phyloP scores from a whole-genome alignment of 2,329 filamentous ascomycete genomes.

The Colletotrichum sp. region DNA sequence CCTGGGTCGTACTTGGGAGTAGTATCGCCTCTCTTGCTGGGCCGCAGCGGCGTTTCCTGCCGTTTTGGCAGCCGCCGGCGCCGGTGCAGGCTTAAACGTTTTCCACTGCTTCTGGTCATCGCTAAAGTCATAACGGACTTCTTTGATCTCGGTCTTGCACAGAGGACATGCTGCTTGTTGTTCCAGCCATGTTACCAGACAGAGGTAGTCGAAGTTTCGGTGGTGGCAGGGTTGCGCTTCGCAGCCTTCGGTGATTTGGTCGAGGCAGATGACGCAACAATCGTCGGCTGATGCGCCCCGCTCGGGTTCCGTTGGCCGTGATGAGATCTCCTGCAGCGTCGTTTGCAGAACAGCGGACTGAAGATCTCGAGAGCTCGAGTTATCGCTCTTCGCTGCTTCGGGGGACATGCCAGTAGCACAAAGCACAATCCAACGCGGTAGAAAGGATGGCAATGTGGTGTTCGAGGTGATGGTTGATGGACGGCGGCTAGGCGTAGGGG shows the following conservation, averaged over 20 bases:
- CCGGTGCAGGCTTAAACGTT: constrained; percentile 48
- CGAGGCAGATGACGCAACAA: constrained; percentile 88
- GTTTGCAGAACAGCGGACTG: constrained; percentile 47
- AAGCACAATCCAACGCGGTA: background rate
- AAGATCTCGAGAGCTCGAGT: constrained; percentile 36
- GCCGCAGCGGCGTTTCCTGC: background rate
- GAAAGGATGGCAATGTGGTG: background rate
- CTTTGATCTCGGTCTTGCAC: constrained; percentile 65
- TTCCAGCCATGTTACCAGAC: constrained; percentile 82
- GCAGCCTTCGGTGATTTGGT: constrained; percentile 74
- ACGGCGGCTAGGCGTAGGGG: background rate
- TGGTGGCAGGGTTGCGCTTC: constrained; percentile 80
- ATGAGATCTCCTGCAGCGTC: constrained; percentile 48
- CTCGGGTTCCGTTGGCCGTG: constrained; percentile 17
- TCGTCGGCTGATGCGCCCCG: constrained; percentile 22
- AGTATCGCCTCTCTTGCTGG: background rate
- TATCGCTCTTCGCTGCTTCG: constrained; percentile 3
- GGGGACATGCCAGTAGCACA: constrained; percentile 10
- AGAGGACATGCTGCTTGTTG: constrained; percentile 77
- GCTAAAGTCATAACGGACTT: constrained; percentile 64
- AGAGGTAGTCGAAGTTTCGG: constrained; percentile 83
- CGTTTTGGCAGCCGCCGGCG: background rate
- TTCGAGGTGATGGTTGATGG: background rate
- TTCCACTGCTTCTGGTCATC: constrained; percentile 52
- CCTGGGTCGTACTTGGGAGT: constrained; percentile 5